These are phyloP conservation scores for Circinella umbellata DNA, from an alignment of 371 early-diverging fungal genomes.

Conservation along the genomic window DNA sequence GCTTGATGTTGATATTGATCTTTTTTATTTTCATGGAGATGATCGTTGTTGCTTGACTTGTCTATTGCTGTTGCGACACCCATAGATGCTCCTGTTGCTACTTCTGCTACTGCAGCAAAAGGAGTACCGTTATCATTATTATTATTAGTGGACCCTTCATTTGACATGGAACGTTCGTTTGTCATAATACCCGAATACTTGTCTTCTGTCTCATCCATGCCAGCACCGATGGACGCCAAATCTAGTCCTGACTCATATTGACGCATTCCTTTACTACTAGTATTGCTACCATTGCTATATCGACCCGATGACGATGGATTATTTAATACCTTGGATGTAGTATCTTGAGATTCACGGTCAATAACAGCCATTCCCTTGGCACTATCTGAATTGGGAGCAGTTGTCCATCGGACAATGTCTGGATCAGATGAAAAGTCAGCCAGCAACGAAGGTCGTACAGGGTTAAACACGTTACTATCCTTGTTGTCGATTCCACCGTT, in stretches of 20 bases:
- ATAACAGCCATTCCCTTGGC: slow-evolving; percentile 15
- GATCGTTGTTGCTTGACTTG: not conserved
- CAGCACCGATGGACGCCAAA: slow-evolving; percentile 14
- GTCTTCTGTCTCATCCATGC: slow-evolving; percentile 5
- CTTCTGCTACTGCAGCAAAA: not conserved
- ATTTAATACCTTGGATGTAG: not conserved
- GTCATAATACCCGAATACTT: slow-evolving; percentile 9
- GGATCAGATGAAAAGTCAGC: slow-evolving; percentile 39
- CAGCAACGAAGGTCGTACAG: slow-evolving; percentile 15
- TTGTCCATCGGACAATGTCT: slow-evolving; percentile 43
- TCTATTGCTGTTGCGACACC: not conserved
- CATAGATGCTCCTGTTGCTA: not conserved
- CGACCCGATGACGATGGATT: not conserved
- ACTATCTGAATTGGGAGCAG: slow-evolving; percentile 19
- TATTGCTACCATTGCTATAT: not conserved
- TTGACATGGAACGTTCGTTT: slow-evolving; percentile 9
- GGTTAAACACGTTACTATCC: slow-evolving; percentile 12
- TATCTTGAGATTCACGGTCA: not conserved
- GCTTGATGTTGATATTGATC: not conserved
- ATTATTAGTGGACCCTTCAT: not conserved
- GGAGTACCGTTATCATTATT: too few relatives aligned
- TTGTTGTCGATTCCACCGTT: not conserved
- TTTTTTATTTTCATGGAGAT: not conserved
- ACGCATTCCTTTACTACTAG: slow-evolving; percentile 4
- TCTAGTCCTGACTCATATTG: slow-evolving; percentile 20